Base-by-base conservation (phyloP, 306 rosid genomes). In the Vigna mungo region DNA sequence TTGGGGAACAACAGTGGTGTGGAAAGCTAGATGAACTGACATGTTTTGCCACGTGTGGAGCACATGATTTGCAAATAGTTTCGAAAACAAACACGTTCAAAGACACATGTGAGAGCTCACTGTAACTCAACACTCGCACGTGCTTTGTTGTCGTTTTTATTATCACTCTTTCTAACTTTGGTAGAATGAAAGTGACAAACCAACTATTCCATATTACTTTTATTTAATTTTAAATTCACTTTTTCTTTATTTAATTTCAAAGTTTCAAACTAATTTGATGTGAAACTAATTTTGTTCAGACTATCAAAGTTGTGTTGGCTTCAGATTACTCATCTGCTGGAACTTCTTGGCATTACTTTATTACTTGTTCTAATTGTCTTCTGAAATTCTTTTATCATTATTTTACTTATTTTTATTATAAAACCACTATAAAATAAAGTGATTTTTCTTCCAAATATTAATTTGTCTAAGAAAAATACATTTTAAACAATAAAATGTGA, bases 51-150 rank as follows among this genome's bases (percentile, higher is more conserved):
- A 84, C 88, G 86, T 78, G 85, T 67, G 49, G 6, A 44, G 70
- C 85, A 82, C 90, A 60, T 83, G 86, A 64, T 66, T 79, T 59
- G 58, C 70, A 79, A 79, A 30, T 51, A 12, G 43, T 14, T 14
- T 39, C 36, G 0, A 1, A 11, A 72, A 63, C 82, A 11, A 72
- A 72, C 85, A 89, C 87, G 85, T 84, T 64, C 18, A 14, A 25
- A 7, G 68, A 6, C 74, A 36, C 2, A 34, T 43, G 16, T 36
- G 27, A 41, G n/a, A 1, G 46, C 21, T 81, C 78, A 65, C 78
- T n/a, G 25, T 11, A 15, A 21, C 7, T 17, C 13, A 9, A 6
- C 61, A 9, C 2, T 5, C 13, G 8, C 71, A 5, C 71, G 53
- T 66, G 71, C 53, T 20, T 3, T 66, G 71, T 37, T 66, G 2